These are phyloP conservation scores for Dysphania ambrosioides DNA, from an alignment of 148 eudicot genomes.

Conservation along the genomic window DNA sequence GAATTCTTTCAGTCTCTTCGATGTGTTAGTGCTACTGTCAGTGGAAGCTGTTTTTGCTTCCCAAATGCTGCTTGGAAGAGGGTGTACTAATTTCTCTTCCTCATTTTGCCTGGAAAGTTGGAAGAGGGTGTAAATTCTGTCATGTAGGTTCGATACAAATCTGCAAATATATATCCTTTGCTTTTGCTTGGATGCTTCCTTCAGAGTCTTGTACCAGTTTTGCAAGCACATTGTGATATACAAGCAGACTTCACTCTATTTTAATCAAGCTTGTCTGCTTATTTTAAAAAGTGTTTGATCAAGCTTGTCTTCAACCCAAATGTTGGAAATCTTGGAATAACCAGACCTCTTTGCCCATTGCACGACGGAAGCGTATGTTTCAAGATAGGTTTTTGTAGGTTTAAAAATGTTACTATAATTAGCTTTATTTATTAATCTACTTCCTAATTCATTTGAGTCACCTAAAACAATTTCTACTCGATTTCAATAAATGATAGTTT, in stretches of 20 bases:
- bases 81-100: background rate
- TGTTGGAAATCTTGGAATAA: too few relatives aligned
- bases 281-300: too few relatives aligned
- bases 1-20: background rate
- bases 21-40: conserved; percentile 5
- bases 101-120: background rate
- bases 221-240: background rate
- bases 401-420: too few relatives aligned
- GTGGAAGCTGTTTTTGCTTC: background rate
- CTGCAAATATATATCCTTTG: conserved; percentile 23
- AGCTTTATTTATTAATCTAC: too few relatives aligned
- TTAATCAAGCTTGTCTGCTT: background rate
- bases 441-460: too few relatives aligned
- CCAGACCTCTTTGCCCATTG: too few relatives aligned
- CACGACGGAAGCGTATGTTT: too few relatives aligned
- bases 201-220: conserved; percentile 5
- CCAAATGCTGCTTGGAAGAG: background rate
- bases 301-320: too few relatives aligned
- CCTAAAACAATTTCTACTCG: too few relatives aligned
- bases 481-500: too few relatives aligned
- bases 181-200: conserved; percentile 8
- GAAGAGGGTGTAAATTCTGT: conserved; percentile 19
- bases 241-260: background rate
- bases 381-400: too few relatives aligned
- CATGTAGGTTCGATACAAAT: conserved; percentile 12